Base-by-base conservation (phyloP, 176 grass and related monocot genomes). In the Pontederia crassipes region DNA sequence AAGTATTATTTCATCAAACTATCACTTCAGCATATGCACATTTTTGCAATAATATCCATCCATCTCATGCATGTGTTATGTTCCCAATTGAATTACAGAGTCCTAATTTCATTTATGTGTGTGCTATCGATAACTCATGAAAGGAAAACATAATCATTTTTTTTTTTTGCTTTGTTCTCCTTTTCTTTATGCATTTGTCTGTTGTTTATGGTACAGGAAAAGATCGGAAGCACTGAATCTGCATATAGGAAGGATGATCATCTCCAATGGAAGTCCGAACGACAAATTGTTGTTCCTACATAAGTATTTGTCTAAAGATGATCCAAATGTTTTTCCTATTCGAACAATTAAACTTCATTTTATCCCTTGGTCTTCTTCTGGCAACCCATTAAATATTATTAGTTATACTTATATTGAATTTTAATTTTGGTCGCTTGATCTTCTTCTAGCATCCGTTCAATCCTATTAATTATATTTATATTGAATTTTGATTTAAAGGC, bases 211-310 rank as follows among this genome's bases (percentile, higher is more conserved):
- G 59, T 68, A 58, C 66, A 98, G 87, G 57, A 88, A 85, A 78
- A 83, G 93, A 55, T 64, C 83, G 51, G 87, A 86, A 79, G 84
- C 84, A 11, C 61, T 97, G 52, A 97, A 88, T 61, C 49, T 26
- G 45, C 10, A 70, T 85, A 81, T 82, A 80, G 75, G 46, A 61
- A 62, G 47, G 58, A 35, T 58, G 69, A 70, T 29, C 58, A 54
- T 60, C 51, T 61, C 15, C 64, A 58, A 78, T 48, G 53, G 20
- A 24, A 24, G 20, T n/a, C 15, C 54, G 62, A 77, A 78, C 11
- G 20, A 58, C 46, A 62, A 48, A 17, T 15, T 47, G 28, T 14
- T 58, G 8, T 28, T 64, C 32, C 32, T 40, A 40, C 6, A 7
- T 3, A 40, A 40, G 32, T 40, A 40, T 40, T 40, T 40, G 32